A percentile compares a stretch with the other conserved stretches of the same genome.
phyloP scores from a whole-genome alignment of 352 stramenopile species.

The Pythium aquatile region DNA sequence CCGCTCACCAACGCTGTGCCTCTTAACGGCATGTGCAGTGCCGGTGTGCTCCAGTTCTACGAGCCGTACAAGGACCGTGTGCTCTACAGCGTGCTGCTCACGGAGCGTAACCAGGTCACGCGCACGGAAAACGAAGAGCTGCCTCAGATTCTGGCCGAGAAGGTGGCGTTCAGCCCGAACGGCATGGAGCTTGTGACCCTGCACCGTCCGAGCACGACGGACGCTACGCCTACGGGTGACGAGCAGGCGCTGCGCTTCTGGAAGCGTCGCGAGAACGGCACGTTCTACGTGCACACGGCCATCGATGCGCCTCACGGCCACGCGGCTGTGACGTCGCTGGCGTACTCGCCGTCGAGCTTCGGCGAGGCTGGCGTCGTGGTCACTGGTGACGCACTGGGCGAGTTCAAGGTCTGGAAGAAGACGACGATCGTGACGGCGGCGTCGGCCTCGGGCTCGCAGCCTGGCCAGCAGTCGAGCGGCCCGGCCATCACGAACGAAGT shows the following conservation, averaged over 20 bases:
- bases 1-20: conserved; percentile 56
- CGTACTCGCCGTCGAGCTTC: conserved; percentile 43
- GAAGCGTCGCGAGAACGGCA: conserved; percentile 67
- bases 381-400: conserved; percentile 59
- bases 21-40: conserved; percentile 59
- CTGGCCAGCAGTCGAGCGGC: conserved; percentile 17
- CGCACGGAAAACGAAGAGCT: conserved; percentile 66
- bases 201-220: conserved; percentile 33
- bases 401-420: conserved; percentile 86
- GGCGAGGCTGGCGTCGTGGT: conserved; percentile 45
- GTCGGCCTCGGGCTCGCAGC: not conserved
- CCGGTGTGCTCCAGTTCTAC: conserved; percentile 79
- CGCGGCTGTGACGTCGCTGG: conserved; percentile 46
- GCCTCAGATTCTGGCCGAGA: conserved; percentile 48
- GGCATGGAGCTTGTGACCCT: conserved; percentile 61
- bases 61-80: conserved; percentile 80
- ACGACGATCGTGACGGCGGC: conserved; percentile 20
- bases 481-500: conserved; percentile 21
- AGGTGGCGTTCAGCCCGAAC: conserved; percentile 50
- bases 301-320: conserved; percentile 76
- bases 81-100: conserved; percentile 63
- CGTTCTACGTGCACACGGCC: conserved; percentile 80
- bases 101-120: conserved; percentile 84
- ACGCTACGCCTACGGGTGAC: conserved; percentile 28
- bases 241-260: conserved; percentile 77